Base-by-base conservation (phyloP, 148 eudicot genomes). In the Vaccinium corymbosum region DNA sequence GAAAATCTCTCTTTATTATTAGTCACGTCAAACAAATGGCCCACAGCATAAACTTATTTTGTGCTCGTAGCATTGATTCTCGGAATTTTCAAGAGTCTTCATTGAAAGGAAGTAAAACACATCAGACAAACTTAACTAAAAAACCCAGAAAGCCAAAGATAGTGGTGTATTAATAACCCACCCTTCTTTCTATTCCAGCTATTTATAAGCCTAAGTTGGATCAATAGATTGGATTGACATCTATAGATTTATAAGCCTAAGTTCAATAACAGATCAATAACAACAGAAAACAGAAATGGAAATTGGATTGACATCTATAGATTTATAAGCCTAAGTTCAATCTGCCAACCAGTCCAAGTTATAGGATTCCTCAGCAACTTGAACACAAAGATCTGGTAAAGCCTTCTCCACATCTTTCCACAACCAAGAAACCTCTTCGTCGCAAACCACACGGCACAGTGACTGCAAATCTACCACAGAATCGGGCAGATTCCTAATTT, bases 301-400 rank as follows among this genome's bases (percentile, higher is more conserved):
- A 13, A 49, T 11, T 27, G 56, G 79, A 12, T 12, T 4, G 79
- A 76, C 17, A 76, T 76, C 15, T n/a, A 48, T 9, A 46, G 48
- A 8, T 7, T 1, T 0, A 42, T 68, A 29, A 29, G 76, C 25
- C 15, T 11, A n/a, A 46, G 27, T 3, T 80, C 72, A 94, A 25
- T 94, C 96, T 25, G 84, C 70, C 57, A 93, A 85, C 98, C 97
- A 95, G 59, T 95, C 95, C 10, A 95, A 89, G 80, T 85, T 90
- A 62, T 87, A 95, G 86, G 89, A 87, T 77, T 90, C 94, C 85
- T 91, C 91, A 8, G 90, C 93, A 84, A 95, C 92, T 85, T 93
- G 95, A 87, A 94, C 85, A 73, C 85, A 86, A 0, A 93, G 84
- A 16, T 88, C 76, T 50, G 94, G 89, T 55, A 92, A 1, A 62